phyloP scores from a whole-genome alignment of 2,329 filamentous ascomycete genomes.

The Fusarium burgessii region DNA sequence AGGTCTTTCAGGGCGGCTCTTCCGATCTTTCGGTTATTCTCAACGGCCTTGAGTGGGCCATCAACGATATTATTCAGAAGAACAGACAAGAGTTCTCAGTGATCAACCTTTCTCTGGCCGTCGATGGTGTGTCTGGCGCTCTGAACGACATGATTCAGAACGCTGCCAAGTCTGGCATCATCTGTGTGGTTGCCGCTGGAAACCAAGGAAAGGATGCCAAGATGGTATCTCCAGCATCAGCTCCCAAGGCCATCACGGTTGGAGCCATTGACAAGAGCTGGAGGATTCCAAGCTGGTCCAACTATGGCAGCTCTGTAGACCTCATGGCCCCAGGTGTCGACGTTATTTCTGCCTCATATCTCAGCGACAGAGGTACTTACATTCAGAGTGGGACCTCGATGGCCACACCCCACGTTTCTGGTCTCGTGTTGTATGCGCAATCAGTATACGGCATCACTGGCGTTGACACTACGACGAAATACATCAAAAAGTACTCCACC shows the following conservation, averaged over 20 bases:
- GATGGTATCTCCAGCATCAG: conserved; percentile 49
- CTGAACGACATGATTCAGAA: conserved; percentile 63
- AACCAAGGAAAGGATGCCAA: conserved; percentile 55
- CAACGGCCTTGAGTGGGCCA: conserved; percentile 56
- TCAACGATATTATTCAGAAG: conserved; percentile 57
- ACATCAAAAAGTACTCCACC: conserved; percentile 57
- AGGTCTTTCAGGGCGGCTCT: conserved; percentile 55
- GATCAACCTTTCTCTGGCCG: conserved; percentile 67
- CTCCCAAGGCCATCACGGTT: conserved; percentile 49
- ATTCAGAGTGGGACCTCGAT: conserved; percentile 71
- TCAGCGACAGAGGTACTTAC: conserved; percentile 56
- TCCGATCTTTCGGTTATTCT: conserved; percentile 49
- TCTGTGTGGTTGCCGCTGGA: conserved; percentile 67
- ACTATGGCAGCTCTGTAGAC: conserved; percentile 62
- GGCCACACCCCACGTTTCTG: conserved; percentile 71
- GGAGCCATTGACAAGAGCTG: conserved; percentile 54
- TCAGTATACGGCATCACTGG: conserved; percentile 55
- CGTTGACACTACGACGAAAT: conserved; percentile 52
- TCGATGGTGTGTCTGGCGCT: conserved; percentile 54
- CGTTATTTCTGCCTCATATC: conserved; percentile 62
- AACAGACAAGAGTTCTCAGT: conserved; percentile 57
- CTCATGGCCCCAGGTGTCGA: conserved; percentile 63
- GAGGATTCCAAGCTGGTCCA: conserved; percentile 60
- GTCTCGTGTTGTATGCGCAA: conserved; percentile 64
- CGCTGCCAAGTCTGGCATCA: conserved; percentile 60